Conservation (phyloP, 305 asterid species). For the Plantago coronopus region DNA sequence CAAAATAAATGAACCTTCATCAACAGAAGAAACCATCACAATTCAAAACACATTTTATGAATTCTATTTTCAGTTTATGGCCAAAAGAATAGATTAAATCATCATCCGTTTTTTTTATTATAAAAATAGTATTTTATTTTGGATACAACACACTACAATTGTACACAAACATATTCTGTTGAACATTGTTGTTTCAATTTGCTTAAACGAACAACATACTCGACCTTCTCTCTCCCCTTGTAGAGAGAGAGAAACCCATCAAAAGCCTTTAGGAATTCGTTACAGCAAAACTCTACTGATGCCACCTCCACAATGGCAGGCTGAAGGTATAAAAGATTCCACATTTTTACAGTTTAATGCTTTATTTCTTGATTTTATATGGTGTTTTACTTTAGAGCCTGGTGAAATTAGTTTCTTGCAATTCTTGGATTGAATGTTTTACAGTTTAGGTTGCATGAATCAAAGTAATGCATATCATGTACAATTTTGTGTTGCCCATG, state of each 20-base stretch:
- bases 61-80: too few relatives aligned
- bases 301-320: conserved; percentile 41
- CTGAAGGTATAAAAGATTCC: conserved; percentile 31
- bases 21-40: too few relatives aligned
- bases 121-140: too few relatives aligned
- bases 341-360: conserved; percentile 3
- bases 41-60: too few relatives aligned
- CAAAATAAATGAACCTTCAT: too few relatives aligned
- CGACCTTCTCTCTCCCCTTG: too few relatives aligned
- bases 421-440: neutral
- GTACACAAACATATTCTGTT: neutral
- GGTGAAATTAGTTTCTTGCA: conserved; percentile 14
- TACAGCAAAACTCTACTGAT: conserved; percentile 22
- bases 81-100: too few relatives aligned
- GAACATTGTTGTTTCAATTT: neutral
- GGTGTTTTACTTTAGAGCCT: conserved; percentile 21
- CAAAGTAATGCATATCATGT: conserved; percentile 19
- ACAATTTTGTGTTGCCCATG: conserved; percentile 11
- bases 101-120: too few relatives aligned
- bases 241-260: conserved; percentile 19
- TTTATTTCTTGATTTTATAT: conserved; percentile 19
- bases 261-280: conserved; percentile 16
- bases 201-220: too few relatives aligned
- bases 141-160: neutral
- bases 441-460: conserved; percentile 18